These are phyloP conservation scores for Sporisorium exsertum DNA, from an alignment of 1,284 basidiomycete genomes.

Conservation along the genomic window DNA sequence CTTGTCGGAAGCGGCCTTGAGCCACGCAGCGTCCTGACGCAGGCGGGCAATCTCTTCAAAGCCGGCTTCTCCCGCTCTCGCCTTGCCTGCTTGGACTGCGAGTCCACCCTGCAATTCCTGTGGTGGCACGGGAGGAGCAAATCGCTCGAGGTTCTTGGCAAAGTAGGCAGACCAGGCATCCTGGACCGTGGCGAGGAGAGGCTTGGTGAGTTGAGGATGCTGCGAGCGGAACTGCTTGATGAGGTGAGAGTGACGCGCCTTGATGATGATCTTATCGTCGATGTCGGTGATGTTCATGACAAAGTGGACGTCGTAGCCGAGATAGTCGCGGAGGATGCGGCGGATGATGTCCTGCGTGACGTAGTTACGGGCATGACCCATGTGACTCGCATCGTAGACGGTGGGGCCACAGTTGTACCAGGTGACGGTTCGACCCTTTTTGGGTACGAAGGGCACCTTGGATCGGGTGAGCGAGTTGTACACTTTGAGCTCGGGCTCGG, in stretches of 20 bases:
- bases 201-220: constrained; percentile 49
- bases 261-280: constrained; percentile 88
- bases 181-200: constrained; percentile 56
- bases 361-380: constrained; percentile 99
- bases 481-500: constrained; percentile 76
- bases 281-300: constrained; percentile 99
- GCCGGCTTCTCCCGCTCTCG: constrained; percentile 57
- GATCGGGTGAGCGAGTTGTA: constrained; percentile 94
- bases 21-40: constrained; percentile 55
- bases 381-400: constrained; percentile 97
- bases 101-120: constrained; percentile 52
- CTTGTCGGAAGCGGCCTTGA: constrained; percentile 46
- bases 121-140: constrained; percentile 63
- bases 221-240: constrained; percentile 71
- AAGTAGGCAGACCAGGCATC: constrained; percentile 63
- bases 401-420: constrained; percentile 99
- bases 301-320: constrained; percentile 96
- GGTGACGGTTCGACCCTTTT: constrained; percentile 84
- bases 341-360: constrained; percentile 96
- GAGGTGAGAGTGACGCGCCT: constrained; percentile 71
- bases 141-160: constrained; percentile 54
- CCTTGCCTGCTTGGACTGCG: constrained; percentile 40
- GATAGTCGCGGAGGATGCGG: constrained; percentile 93
- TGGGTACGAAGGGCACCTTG: constrained; percentile 82
- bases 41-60: constrained; percentile 61